phyloP scores from a whole-genome alignment of 2,329 filamentous ascomycete genomes.

The Exophiala bonariae region DNA sequence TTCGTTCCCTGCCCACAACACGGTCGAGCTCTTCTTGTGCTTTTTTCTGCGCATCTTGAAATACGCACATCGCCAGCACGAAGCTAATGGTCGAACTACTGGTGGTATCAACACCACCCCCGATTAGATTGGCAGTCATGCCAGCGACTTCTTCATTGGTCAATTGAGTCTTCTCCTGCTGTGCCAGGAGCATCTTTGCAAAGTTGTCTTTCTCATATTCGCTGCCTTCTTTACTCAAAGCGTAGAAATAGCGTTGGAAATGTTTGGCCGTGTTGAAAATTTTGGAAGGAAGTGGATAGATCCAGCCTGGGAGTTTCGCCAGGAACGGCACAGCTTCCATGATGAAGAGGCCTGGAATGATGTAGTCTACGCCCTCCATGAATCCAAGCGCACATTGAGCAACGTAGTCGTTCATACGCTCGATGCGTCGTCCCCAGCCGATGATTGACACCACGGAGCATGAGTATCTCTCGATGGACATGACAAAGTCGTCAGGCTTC shows the following conservation, averaged over 20 bases:
- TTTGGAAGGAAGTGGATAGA: constrained; percentile 12
- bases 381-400: constrained; percentile 18
- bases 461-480: constrained; percentile 42
- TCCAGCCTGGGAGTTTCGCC: constrained; percentile 46
- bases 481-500: constrained; percentile 37
- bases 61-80: constrained; percentile 36
- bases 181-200: constrained; percentile 50
- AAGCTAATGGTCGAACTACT: constrained; percentile 33
- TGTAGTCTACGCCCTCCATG: constrained; percentile 23
- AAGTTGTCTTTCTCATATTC: constrained; percentile 39
- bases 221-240: constrained; percentile 51
- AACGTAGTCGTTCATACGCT: constrained; percentile 54
- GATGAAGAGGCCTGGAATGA: constrained; percentile 22
- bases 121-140: constrained; percentile 46
- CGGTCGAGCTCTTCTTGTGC: constrained; percentile 48
- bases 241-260: constrained; percentile 53
- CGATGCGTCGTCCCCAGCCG: constrained; percentile 38
- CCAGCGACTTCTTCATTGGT: constrained; percentile 46
- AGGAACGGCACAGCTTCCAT: constrained; percentile 33
- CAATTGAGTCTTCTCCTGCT: constrained; percentile 48
- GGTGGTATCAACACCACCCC: constrained; percentile 33
- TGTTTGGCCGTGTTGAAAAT: constrained; percentile 40
- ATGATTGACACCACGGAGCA: constrained; percentile 43
- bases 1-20: constrained; percentile 37
- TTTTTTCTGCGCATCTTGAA: constrained; percentile 48